Conservation (phyloP, 495 filamentous ascomycete species). For the Penicillium salamii region DNA sequence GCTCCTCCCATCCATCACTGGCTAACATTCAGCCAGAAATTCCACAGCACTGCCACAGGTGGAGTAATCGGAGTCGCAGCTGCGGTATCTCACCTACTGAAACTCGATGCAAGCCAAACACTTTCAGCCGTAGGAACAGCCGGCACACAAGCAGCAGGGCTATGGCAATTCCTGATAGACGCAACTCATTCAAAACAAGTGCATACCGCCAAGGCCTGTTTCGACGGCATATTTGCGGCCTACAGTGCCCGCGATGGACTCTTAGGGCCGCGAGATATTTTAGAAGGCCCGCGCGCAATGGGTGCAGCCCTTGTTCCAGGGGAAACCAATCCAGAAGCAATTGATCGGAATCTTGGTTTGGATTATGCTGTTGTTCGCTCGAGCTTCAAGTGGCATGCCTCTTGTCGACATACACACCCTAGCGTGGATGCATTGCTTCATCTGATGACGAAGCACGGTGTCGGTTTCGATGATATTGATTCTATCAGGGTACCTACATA, state of each 20-base stretch:
- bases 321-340: conserved; percentile 23
- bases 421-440: conserved; percentile 32
- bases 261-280: conserved; percentile 31
- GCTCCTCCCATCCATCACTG: no score
- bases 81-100: conserved; percentile 25
- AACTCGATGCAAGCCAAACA: conserved; percentile 19
- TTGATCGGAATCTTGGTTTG: conserved; percentile 25
- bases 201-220: conserved; percentile 35
- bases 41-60: conserved; percentile 33
- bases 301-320: conserved; percentile 28
- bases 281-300: conserved; percentile 36
- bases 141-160: conserved; percentile 35
- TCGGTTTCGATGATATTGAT: conserved; percentile 32
- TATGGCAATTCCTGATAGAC: conserved; percentile 38
- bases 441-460: conserved; percentile 26
- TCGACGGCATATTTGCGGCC: conserved; percentile 36
- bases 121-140: conserved; percentile 35
- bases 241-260: conserved; percentile 29
- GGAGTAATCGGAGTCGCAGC: conserved; percentile 35
- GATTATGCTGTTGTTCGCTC: conserved; percentile 26
- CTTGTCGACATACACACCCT: conserved; percentile 37
- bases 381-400: conserved; percentile 41
- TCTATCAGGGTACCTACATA: conserved; percentile 28
- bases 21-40: conserved; percentile 21
- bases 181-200: conserved; percentile 39